These are phyloP conservation scores for Eustoma russellianum DNA, from an alignment of 257 asterid species.

Conservation along the genomic window DNA sequence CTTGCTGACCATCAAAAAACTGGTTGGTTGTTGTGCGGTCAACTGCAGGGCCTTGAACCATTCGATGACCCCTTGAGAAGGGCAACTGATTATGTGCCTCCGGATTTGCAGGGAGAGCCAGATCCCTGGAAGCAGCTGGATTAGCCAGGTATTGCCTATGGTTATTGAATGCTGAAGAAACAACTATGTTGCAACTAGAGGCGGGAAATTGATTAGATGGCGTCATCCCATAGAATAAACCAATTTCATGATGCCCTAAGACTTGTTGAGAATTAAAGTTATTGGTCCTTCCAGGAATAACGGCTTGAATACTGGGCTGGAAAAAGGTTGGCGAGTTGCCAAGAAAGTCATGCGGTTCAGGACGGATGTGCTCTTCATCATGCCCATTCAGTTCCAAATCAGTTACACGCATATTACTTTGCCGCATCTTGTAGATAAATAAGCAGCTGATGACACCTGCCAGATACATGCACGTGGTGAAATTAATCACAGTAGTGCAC, in stretches of 20 bases:
- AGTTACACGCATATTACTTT: constrained; percentile 44
- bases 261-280: constrained; percentile 33
- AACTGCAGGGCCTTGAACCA: constrained; percentile 20
- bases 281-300: constrained; percentile 21
- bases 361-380: constrained; percentile 39
- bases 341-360: constrained; percentile 53
- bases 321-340: constrained; percentile 40
- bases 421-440: constrained; percentile 43
- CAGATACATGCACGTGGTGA: constrained; percentile 13
- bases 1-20: constrained; percentile 36
- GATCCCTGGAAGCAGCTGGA: constrained; percentile 41
- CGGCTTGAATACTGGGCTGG: constrained; percentile 12
- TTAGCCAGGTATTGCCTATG: constrained; percentile 49
- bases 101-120: constrained; percentile 45
- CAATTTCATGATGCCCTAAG: constrained; percentile 48
- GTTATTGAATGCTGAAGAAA: constrained; percentile 42
- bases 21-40: constrained; percentile 31
- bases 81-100: constrained; percentile 37
- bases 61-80: constrained; percentile 20
- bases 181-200: constrained; percentile 22
- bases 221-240: constrained; percentile 39
- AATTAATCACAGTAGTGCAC: not conserved
- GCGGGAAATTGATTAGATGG: constrained; percentile 40
- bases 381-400: constrained; percentile 51
- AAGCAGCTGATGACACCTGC: constrained; percentile 30